Evolutionary conservation across 345 rosid species (phyloP).

Genomic region (Sisymbrium altissimum): DNA sequence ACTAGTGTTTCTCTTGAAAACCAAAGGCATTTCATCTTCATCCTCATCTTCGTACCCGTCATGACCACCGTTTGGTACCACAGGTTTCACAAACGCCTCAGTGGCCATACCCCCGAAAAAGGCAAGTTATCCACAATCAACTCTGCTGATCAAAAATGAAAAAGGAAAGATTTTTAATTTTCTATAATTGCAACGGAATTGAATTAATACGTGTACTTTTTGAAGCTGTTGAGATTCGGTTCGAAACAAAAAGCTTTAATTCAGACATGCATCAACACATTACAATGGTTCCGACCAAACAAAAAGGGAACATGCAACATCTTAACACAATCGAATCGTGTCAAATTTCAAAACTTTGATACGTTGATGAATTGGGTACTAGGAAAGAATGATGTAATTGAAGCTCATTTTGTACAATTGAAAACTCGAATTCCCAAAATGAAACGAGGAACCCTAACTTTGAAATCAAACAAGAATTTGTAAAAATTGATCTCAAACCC

Average conservation of each 20-base stretch:
- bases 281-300: conserved; percentile 15
- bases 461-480: conserved; percentile 16
- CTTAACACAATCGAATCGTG: conserved; percentile 1
- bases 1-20: conserved; percentile 55
- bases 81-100: conserved; percentile 55
- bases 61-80: conserved; percentile 39
- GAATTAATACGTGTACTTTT: not conserved
- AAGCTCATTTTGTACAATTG: conserved; percentile 2
- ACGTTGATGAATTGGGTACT: not conserved
- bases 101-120: conserved; percentile 60
- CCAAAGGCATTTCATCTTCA: conserved; percentile 42
- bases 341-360: not conserved
- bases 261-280: conserved; percentile 18
- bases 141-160: conserved; percentile 9
- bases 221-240: not conserved
- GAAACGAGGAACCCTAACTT: conserved; percentile 28
- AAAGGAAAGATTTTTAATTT: conserved; percentile 24
- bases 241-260: not conserved
- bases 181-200: not conserved
- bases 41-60: conserved; percentile 57
- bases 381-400: not conserved
- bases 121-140: conserved; percentile 19
- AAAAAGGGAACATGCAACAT: conserved; percentile 14
- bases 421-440: conserved; percentile 22
- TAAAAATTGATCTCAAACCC: conserved; percentile 23